Conservation (phyloP, 2,329 filamentous ascomycete genomes). For the Phoma sp. region DNA sequence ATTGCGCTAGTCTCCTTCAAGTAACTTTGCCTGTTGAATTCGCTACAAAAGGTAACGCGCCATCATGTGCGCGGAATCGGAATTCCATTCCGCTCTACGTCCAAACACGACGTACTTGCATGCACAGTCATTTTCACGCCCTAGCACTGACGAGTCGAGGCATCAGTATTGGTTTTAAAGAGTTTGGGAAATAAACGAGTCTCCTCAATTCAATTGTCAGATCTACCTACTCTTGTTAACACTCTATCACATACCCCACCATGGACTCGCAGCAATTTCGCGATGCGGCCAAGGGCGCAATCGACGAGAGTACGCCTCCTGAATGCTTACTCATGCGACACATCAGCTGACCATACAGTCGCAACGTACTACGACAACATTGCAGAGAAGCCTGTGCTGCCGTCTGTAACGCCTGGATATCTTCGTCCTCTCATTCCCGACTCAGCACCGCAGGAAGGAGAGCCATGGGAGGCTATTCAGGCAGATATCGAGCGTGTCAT, state of each 20-base stretch:
- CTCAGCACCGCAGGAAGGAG: conserved; percentile 69
- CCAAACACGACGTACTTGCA: too few species aligned
- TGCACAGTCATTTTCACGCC: conserved; percentile 7
- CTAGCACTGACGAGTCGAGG: not conserved
- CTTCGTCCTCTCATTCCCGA: conserved; percentile 78
- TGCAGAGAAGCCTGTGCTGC: conserved; percentile 73
- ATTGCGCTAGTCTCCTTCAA: not conserved
- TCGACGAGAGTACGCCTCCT: conserved; percentile 74
- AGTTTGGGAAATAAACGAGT: not conserved
- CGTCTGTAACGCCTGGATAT: conserved; percentile 84
- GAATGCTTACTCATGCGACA: not conserved
- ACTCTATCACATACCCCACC: conserved; percentile 19
- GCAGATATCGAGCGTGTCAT: conserved; percentile 85
- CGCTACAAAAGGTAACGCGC: conserved; percentile 7
- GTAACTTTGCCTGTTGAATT: not conserved
- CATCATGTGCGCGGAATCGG: conserved; percentile 10
- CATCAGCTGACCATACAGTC: conserved; percentile 60
- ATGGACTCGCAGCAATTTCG: conserved; percentile 86
- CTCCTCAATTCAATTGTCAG: not conserved
- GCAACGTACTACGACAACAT: conserved; percentile 84
- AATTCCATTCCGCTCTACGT: too few species aligned
- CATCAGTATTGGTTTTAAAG: too few species aligned
- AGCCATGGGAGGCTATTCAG: conserved; percentile 80
- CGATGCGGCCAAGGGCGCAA: conserved; percentile 75
- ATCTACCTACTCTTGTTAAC: too few species aligned